A percentile compares a stretch with the other conserved stretches of the same genome.
Evolutionary conservation across 2,329 filamentous ascomycete genomes (phyloP).

Genomic region (Botrytis fabae): DNA sequence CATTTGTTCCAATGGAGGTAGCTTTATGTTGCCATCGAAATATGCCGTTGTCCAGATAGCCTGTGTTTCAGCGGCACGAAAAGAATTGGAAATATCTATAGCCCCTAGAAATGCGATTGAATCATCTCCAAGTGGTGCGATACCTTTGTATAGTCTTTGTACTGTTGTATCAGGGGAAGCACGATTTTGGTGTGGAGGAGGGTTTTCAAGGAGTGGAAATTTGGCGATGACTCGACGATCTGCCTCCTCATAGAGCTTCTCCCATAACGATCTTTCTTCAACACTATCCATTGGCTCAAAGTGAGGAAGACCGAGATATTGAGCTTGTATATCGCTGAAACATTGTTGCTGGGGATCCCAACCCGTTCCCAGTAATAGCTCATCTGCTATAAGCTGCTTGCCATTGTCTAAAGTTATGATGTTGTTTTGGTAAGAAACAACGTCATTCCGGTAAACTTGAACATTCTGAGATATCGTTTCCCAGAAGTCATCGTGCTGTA

Average conservation of each 20-base stretch:
- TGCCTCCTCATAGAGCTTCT: conserved; percentile 29
- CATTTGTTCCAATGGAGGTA: conserved; percentile 16
- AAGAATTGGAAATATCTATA: conserved; percentile 22
- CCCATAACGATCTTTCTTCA: conserved; percentile 25
- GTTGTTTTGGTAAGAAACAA: conserved; percentile 24
- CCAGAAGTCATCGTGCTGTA: conserved; percentile 38
- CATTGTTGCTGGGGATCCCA: not conserved
- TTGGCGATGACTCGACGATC: conserved; percentile 12
- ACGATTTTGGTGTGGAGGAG: conserved; percentile 10
- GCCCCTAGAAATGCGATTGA: conserved; percentile 23
- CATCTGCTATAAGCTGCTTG: not conserved
- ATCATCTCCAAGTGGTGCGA: conserved; percentile 19
- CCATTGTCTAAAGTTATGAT: not conserved
- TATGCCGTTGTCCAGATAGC: conserved; percentile 27
- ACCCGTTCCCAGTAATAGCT: conserved; percentile 3
- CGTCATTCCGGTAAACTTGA: conserved; percentile 19
- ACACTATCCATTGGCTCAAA: not conserved
- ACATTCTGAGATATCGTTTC: conserved; percentile 34
- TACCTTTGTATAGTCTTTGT: conserved; percentile 25
- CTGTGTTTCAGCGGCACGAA: conserved; percentile 21
- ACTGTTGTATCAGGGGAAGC: conserved; percentile 1
- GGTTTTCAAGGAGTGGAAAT: conserved; percentile 22
- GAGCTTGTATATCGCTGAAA: not conserved
- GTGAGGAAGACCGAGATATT: not conserved
- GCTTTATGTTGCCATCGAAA: conserved; percentile 20